Evolutionary conservation across 768 basidiomycete genomes (phyloP).

Genomic region (Macrolepiota albuminosa): DNA sequence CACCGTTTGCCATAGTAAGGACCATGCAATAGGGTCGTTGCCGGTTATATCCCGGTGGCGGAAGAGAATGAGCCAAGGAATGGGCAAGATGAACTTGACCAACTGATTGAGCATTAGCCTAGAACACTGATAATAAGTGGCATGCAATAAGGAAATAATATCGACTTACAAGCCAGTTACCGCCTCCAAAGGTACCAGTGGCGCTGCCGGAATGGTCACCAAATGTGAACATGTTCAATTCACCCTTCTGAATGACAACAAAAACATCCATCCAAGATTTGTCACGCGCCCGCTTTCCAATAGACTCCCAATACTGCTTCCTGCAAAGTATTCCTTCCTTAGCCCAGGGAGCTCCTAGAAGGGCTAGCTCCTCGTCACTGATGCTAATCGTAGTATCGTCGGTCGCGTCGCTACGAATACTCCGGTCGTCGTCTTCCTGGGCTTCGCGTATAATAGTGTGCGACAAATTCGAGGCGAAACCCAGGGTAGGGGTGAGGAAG

Average conservation of each 20-base stretch:
- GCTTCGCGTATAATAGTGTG: slow-evolving; percentile 95
- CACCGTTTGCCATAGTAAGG: slow-evolving; percentile 80
- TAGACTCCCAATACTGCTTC: slow-evolving; percentile 90
- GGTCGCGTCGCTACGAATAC: slow-evolving; percentile 59
- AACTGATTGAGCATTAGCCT: slow-evolving; percentile 85
- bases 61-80: slow-evolving; percentile 80
- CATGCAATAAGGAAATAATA: background rate
- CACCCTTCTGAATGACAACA: slow-evolving; percentile 92
- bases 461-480: slow-evolving; percentile 93
- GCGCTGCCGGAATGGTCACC: slow-evolving; percentile 65
- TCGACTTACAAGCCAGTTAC: slow-evolving; percentile 91
- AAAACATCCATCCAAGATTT: slow-evolving; percentile 94
- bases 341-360: slow-evolving; percentile 97
- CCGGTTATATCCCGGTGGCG: slow-evolving; percentile 87
- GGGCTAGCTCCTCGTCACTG: slow-evolving; percentile 90
- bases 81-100: slow-evolving; percentile 86
- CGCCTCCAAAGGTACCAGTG: slow-evolving; percentile 79
- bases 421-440: slow-evolving; percentile 83
- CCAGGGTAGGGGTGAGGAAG: slow-evolving; percentile 82
- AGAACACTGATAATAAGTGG: slow-evolving; percentile 2
- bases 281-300: slow-evolving; percentile 79
- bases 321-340: slow-evolving; percentile 96
- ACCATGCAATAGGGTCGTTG: slow-evolving; percentile 95
- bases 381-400: slow-evolving; percentile 77
- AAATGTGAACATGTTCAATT: slow-evolving; percentile 94